Conservation (phyloP, 331 rosid genomes). For the Quercus phellos region DNA sequence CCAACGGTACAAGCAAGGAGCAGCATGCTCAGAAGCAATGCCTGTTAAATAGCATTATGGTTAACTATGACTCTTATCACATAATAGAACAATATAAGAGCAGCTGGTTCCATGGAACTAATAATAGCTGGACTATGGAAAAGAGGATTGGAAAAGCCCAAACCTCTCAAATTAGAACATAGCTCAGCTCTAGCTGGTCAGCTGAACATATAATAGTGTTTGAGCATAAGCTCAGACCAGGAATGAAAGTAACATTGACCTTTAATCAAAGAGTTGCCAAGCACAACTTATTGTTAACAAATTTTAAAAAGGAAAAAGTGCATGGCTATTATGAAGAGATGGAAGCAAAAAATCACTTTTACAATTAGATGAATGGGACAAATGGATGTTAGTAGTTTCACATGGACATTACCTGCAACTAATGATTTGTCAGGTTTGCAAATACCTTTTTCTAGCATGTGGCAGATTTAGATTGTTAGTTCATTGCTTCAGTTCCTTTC, state of each 20-base stretch:
- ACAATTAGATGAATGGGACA: background rate
- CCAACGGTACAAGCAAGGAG: background rate
- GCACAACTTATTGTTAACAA: background rate
- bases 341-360: background rate
- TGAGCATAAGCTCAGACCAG: background rate
- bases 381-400: background rate
- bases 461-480: background rate
- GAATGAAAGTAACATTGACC: conserved; percentile 1
- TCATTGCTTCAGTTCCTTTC: background rate
- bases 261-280: background rate
- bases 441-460: background rate
- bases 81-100: background rate
- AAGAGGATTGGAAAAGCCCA: conserved; percentile 5
- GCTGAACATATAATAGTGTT: background rate
- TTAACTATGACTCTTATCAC: background rate
- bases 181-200: background rate
- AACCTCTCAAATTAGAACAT: conserved; percentile 14
- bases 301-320: background rate
- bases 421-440: background rate
- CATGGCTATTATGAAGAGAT: background rate
- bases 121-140: conserved; percentile 3
- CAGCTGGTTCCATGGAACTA: background rate
- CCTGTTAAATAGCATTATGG: background rate
- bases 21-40: background rate
- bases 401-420: background rate